Percentiles rank a stretch among this genome's conserved stretches.
These are phyloP conservation scores for Styphnolobium japonicum DNA, from an alignment of 306 rosid genomes.

Conservation along the genomic window DNA sequence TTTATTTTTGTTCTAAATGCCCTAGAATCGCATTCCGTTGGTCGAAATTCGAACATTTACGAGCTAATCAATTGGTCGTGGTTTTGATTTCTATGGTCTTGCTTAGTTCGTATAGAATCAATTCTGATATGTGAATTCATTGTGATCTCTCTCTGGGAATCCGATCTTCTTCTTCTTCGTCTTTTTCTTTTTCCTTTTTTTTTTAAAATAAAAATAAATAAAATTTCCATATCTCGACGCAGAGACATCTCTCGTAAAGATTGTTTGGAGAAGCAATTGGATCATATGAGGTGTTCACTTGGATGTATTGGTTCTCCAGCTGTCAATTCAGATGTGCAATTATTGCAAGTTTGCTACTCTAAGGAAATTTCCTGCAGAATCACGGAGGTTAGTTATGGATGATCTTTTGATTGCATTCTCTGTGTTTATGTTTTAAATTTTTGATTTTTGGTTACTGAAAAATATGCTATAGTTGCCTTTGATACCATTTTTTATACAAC, in stretches of 20 bases:
- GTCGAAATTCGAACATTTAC: neutral
- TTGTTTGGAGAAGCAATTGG: conserved; percentile 42
- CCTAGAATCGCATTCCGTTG: conserved; percentile 14
- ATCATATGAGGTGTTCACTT: conserved; percentile 62
- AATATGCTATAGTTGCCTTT: neutral
- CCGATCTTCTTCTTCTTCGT: neutral
- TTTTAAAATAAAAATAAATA: no score
- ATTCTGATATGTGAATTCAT: conserved; percentile 16
- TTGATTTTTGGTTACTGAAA: neutral
- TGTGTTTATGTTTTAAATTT: conserved; percentile 9
- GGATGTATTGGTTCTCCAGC: conserved; percentile 41
- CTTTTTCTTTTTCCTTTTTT: neutral
- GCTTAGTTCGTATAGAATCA: conserved; percentile 27
- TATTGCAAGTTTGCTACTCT: conserved; percentile 29
- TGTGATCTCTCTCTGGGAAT: conserved; percentile 23
- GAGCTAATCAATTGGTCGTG: neutral
- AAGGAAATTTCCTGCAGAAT: conserved; percentile 34
- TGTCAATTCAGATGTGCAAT: conserved; percentile 49
- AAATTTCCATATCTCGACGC: conserved; percentile 22
- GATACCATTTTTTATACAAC: neutral
- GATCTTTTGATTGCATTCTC: conserved; percentile 7
- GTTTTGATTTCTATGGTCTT: neutral
- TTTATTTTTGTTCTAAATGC: neutral
- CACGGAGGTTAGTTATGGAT: conserved; percentile 36
- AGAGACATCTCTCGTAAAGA: conserved; percentile 27